Evolutionary conservation across 371 early-diverging fungal genomes (phyloP), one percentile per base, ranked within the genome.

Genomic region (Gilbertella persicaria): DNA sequence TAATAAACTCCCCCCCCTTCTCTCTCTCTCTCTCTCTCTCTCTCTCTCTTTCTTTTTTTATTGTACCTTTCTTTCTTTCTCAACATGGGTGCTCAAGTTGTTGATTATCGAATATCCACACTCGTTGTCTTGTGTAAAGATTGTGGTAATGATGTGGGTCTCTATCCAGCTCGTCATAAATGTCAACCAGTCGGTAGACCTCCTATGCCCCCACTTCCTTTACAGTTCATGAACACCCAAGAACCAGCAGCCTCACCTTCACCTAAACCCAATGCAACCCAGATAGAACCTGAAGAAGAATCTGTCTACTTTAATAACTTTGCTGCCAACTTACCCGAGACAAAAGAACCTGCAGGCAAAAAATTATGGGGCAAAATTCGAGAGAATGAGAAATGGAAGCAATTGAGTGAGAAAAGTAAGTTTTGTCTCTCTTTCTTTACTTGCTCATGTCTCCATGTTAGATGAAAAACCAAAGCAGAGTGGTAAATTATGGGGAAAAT

Each of bases 61-160:
- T n/a, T n/a, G n/a, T n/a, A n/a, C n/a, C 41, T 35, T 33, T 37
- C 21, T 41, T 30, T 29, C 2, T 24, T 9, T n/a, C n/a, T 42
- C 21, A 45, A 26, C 40, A 78, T 78, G 78, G 75, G 72, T 49
- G 69, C 70, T 36, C 67, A 73, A 49, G 68, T 61, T 17, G 71
- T 78, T 4, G 88, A 87, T 62, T 87, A 87, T 57, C 67, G 88
- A 56, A 73, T 87, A 30, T 87, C 88, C 14, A 72, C 74, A 36
- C 60, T 87, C 13, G 81, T 75, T 19, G 77, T 87, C 9, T 64
- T 82, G 35, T 87, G 88, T 63, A 82, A 79, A 62, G 88, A 87
- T 50, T 87, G 88, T 66, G 77, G 79, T 10, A 75, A 82, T 41
- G 88, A 87, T 53, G 88, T 87, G 19, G 88, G 88, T 1, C 49